A percentile compares a stretch with the other conserved stretches of the same genome.
Evolutionary conservation across 306 rosid genomes (phyloP).

Genomic region (Cercis canadensis): DNA sequence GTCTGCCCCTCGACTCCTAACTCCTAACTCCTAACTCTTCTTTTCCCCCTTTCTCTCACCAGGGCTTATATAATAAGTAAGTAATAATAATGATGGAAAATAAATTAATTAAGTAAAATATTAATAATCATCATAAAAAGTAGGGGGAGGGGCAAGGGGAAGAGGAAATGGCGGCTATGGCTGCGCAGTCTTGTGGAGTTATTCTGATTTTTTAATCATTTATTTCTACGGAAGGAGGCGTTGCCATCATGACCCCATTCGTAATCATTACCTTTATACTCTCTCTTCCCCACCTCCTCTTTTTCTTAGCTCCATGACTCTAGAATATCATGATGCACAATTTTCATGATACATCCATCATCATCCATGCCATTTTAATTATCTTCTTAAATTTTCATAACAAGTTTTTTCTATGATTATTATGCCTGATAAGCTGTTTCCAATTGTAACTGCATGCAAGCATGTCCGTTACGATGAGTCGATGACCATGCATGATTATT

Average conservation of each 20-base stretch:
- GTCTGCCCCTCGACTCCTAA: constrained; percentile 9
- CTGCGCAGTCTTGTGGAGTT: constrained; percentile 60
- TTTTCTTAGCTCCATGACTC: too few relatives aligned
- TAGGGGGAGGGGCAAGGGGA: background rate
- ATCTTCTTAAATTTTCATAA: too few relatives aligned
- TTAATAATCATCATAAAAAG: background rate
- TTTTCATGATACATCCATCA: constrained; percentile 13
- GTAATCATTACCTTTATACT: constrained; percentile 53
- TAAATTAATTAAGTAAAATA: background rate
- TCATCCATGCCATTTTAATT: background rate
- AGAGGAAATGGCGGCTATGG: constrained; percentile 77
- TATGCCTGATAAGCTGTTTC: background rate
- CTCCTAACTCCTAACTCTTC: too few relatives aligned
- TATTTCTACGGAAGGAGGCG: constrained; percentile 34
- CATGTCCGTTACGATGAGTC: too few relatives aligned
- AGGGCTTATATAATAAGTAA: background rate
- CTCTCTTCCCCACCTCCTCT: background rate
- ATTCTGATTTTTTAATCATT: constrained; percentile 42
- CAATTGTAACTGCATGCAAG: constrained; percentile 8
- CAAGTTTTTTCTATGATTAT: too few relatives aligned
- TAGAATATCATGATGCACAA: background rate
- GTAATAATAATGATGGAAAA: constrained; percentile 7
- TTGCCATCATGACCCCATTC: constrained; percentile 56
- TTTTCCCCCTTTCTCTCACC: background rate
- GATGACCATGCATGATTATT: too few relatives aligned